Evolutionary conservation across 257 asterid species (phyloP), one percentile per base, ranked within the genome.

Genomic region (Misopates orontium): DNA sequence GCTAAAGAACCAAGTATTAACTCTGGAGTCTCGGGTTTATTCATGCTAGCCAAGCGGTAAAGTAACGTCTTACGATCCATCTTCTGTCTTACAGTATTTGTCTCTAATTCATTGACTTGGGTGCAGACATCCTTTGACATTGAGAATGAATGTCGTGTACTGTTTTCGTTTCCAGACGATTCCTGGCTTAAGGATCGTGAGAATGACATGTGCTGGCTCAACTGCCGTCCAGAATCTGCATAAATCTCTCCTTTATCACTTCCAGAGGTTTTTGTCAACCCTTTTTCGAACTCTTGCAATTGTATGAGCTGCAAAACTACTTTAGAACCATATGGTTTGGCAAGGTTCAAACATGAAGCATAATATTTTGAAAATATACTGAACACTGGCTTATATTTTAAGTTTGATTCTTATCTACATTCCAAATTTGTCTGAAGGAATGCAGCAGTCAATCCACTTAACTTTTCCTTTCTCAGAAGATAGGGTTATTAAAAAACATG

Each of bases 1-100:
- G 91, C 89, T 19, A 84, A 17, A 1, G 91, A 77, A 13, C 91
- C 95, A 1, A 82, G 52, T 2, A 76, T 5, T 54, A 87, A 22
- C 60, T 69, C 76, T 0, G 75, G 80, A 20, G 72, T 68, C 63
- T 87, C 95, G 0, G 77, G 82, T 61, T 77, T 79, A 31, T 81
- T 82, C 18, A 87, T 57, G 57, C 44, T 32, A 36, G 86, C 91
- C 58, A 87, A 59, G 4, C 87, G 82, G 75, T 62, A 66, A 24
- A 84, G 77, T 5, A 82, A 62, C 16, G 67, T 52, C 20, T 71
- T 66, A 19, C n/a, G 25, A 19, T 55, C 62, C 22, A 31, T 17
- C 72, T 73, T 62, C 10, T 45, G n/a, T 62, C 66, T 69, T 42
- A 12, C 57, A 0, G 1, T 0, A 18, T 47, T 6, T 5, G 75